Conservation (phyloP, 768 basidiomycete species). For the Mycena sanguinolenta region DNA sequence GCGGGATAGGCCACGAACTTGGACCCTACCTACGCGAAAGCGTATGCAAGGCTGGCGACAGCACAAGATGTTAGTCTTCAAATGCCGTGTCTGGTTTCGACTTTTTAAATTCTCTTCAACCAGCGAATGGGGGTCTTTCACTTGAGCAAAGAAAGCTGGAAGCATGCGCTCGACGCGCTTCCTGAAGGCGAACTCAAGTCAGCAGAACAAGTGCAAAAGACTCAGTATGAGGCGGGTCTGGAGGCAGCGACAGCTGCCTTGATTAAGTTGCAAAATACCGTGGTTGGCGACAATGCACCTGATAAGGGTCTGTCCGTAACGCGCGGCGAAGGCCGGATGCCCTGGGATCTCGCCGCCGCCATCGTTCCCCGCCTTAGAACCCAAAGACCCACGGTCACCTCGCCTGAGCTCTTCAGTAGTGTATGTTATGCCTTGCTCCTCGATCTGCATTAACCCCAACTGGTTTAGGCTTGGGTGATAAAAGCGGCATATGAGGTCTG, state of each 20-base stretch:
- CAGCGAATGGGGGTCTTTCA: constrained; percentile 26
- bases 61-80: constrained; percentile 35
- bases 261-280: not conserved
- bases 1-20: constrained; percentile 38
- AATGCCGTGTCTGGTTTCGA: not conserved
- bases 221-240: constrained; percentile 34
- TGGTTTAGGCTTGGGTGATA: constrained; percentile 38
- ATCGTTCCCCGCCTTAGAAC: constrained; percentile 24
- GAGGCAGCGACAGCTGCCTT: constrained; percentile 12
- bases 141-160: constrained; percentile 29
- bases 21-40: constrained; percentile 42
- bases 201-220: constrained; percentile 27
- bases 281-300: not conserved
- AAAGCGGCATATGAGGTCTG: constrained; percentile 34
- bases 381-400: constrained; percentile 12
- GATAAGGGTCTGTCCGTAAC: not conserved
- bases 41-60: constrained; percentile 31
- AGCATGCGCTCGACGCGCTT: constrained; percentile 31
- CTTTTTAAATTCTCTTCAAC: not conserved
- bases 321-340: constrained; percentile 21
- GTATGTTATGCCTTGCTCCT: constrained; percentile 7
- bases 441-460: not conserved
- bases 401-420: constrained; percentile 15
- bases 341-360: constrained; percentile 37
- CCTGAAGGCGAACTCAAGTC: constrained; percentile 23